Evolutionary conservation across 2,329 filamentous ascomycete genomes (phyloP), one percentile per base, ranked within the genome.

Genomic region (Pseudogymnoascus verrucosus): DNA sequence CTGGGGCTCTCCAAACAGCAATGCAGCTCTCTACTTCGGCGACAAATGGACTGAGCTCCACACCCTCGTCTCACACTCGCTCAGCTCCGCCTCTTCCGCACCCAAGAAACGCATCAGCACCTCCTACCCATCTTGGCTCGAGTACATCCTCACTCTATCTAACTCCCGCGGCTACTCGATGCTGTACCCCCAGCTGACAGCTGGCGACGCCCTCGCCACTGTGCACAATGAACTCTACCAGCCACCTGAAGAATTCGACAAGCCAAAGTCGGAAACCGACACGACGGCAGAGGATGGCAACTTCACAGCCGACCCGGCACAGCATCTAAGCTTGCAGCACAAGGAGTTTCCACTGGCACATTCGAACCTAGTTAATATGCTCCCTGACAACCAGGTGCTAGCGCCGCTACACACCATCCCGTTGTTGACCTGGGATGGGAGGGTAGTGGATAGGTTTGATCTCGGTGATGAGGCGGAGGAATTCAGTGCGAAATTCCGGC

Each of bases 31-130:
- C 8, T 88, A 93, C 72, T 86, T 95, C 63, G 92, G 93, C 47
- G 85, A 91, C 59, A 92, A 89, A 71, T 99, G 95, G 95, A 78
- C 84, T 11, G 90, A 96, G 69, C 82, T 96, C 8, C 92, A 97
- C 72, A 83, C 86, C 10, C 95, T 96, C 69, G 82, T 96, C 1
- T 84, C 89, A 10, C 64, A 68, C 16, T 23, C 62, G 1, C 66
- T 74, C 5, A 60, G 63, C 26, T 68, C 70, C 6, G 68, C 74
- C 0, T 70, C 75, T 1, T 76, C 79, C 0, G 68, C 75, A 0
- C 71, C 82, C 6, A 71, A 78, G 23, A 91, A 89, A 71, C 67
- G 81, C 10, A 80, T 92, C n/a, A 85, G 86, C 60, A 86, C 86
- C 67, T 83, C 79, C 10, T 85, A 87, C 61, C 90, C 91, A 0